These are phyloP conservation scores for Forsythia suspensa DNA, from an alignment of 257 asterid genomes.

Conservation along the genomic window DNA sequence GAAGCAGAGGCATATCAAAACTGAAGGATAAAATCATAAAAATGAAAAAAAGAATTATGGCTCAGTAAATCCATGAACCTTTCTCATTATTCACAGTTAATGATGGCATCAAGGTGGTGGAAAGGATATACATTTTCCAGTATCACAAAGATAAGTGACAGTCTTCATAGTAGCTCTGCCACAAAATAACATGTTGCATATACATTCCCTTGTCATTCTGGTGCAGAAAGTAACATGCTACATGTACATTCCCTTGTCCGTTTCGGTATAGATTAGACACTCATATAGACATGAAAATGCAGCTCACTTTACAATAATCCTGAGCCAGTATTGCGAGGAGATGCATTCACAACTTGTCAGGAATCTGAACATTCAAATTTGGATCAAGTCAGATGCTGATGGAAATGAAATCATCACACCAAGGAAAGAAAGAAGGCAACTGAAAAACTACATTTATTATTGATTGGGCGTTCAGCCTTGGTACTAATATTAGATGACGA, in stretches of 20 bases:
- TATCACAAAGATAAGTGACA: too few species aligned
- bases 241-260: conserved; percentile 4
- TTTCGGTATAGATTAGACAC: too few species aligned
- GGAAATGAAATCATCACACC: neutral
- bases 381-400: conserved; percentile 5
- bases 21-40: too few species aligned
- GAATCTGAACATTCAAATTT: conserved; percentile 29
- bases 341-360: conserved; percentile 29
- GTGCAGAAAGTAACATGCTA: neutral
- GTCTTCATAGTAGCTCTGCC: too few species aligned
- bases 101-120: too few species aligned
- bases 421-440: neutral
- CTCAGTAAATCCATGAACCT: too few species aligned
- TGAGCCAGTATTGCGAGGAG: conserved; percentile 16
- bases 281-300: conserved; percentile 16
- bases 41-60: too few species aligned
- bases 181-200: conserved; percentile 8
- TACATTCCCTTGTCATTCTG: neutral
- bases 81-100: too few species aligned
- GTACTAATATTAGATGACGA: too few species aligned
- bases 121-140: too few species aligned
- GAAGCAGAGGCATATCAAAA: too few species aligned
- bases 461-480: neutral
- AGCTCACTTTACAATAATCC: conserved; percentile 30
- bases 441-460: neutral